A percentile compares a stretch with the other conserved stretches of the same genome.
phyloP scores from a whole-genome alignment of 148 eudicot genomes.

The Rhododendron ovatum region DNA sequence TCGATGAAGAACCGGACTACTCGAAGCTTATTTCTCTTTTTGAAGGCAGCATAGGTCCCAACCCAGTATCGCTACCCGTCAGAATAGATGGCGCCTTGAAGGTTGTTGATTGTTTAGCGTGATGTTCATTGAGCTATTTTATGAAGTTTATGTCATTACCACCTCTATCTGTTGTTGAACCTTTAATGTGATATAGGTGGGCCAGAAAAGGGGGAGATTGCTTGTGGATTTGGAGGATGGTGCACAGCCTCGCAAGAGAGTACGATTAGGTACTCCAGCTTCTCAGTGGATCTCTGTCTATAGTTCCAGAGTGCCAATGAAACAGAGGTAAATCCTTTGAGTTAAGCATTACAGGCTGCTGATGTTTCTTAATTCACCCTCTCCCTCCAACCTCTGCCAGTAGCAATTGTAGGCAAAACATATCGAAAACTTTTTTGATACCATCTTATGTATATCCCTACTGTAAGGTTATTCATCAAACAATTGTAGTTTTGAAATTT shows the following conservation, averaged over 20 bases:
- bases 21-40: slow-evolving; percentile 41
- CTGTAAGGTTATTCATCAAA: too few species aligned
- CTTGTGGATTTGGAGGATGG: slow-evolving; percentile 34
- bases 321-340: slow-evolving; percentile 32
- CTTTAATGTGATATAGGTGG: slow-evolving; percentile 27
- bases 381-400: neutral
- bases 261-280: slow-evolving; percentile 43
- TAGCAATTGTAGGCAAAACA: neutral
- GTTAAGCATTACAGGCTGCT: neutral
- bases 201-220: slow-evolving; percentile 44
- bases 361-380: neutral
- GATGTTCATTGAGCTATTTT: neutral
- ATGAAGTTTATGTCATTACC: neutral
- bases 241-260: slow-evolving; percentile 38
- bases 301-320: slow-evolving; percentile 37
- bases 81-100: slow-evolving; percentile 47
- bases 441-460: neutral
- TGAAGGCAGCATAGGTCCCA: slow-evolving; percentile 32
- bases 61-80: slow-evolving; percentile 32
- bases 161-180: neutral
- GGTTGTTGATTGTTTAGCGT: slow-evolving; percentile 17
- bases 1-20: slow-evolving; percentile 55
- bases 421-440: neutral
- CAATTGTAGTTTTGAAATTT: neutral
- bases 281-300: slow-evolving; percentile 50